Evolutionary conservation across 1,284 basidiomycete species (phyloP), one percentile per base, ranked within the genome.

Genomic region (Ceratobasidium sp.): DNA sequence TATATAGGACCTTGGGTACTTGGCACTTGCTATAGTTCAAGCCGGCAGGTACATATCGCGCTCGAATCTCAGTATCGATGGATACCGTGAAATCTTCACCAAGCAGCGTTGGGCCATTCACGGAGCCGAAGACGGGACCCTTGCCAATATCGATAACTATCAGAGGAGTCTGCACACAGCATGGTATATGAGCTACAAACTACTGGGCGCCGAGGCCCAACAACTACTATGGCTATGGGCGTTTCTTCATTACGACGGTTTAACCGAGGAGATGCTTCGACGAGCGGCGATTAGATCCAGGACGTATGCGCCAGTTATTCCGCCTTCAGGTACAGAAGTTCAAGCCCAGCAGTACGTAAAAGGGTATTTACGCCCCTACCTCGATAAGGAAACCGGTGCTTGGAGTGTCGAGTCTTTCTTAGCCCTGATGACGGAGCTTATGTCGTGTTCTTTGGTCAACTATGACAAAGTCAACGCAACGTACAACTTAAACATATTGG

Each of bases 1-100:
- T n/a, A n/a, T n/a, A 58, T 21, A 66, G 46, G 42, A 58, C 18
- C 28, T 73, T 18, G 72, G 72, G 5, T 30, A 44, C 25, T 33
- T 73, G 25, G 49, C 62, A 7, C 61, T 73, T 11, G 72, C 72
- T 2, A 62, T 73, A 3, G 62, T 73, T 12, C 72, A 73, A 2
- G 72, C 72, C 3, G 62, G 72, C 16, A 28, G 30, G 12, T 73
- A 58, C 16, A 66, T 51, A 25, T 21, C n/a, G n/a, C n/a, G 23
- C 7, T 60, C 21, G 2, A 23, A 18, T 5, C 5, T 25, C 21
- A 36, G 8, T 5, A 25, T 67, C 33, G 11, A 3, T 1, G 18
- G 23, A 2, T 73, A 73, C n/a, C 38, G 51, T 0, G 48, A 21
- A 0, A 25, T 25, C 5, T 64, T 36, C 36, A 21, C 44, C 16